Base-by-base conservation (phyloP, 2,329 filamentous ascomycete species). In the Dryadomyces quercus-mongolicae region DNA sequence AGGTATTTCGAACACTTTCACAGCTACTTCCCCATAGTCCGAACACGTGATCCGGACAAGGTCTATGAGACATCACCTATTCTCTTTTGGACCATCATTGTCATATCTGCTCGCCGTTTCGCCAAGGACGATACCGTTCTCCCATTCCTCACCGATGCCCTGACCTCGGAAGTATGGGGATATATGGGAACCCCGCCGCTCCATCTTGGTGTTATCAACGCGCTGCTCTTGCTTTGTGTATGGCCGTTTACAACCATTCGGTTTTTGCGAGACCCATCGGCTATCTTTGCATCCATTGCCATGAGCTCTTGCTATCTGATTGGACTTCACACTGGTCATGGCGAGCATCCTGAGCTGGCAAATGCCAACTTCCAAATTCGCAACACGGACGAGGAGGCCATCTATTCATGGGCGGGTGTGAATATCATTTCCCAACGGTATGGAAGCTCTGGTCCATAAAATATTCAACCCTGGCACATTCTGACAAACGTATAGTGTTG, bases 1-100 rank as follows among this genome's bases (percentile, higher is more conserved):
- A 77, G 73, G 55, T 80, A 75, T 60, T 72, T 80, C 56, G 70
- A 76, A 55, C 69, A 68, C 55, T 80, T 74, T 50, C 76, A 80
- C 54, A 71, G 71, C 2, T 76, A 75, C 58, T 69, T 80, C 49
- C 77, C 77, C 16, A 68, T 80, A 13, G 62, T 80, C 13, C 69
- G 74, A 18, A 67, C 68, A 7, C 70, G 68, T 20, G 73, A 77
- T 55, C 76, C 77, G 5, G 74, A 80, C 55, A 68, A 71, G 52
- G 73, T 72, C 58, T 80, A 76, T 58, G 69, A 73, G 10, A 62
- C 71, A 1, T 70, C 70, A 2, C 69, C 71, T 1, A 66, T 75
- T 9, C 69, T 80, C 7, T 80, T 80, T 60, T 80, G 77, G 77
- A 67, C 72, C n/a, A 69, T 80, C 54, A 67, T 80, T 45, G 72